Evolutionary conservation across 2,329 filamentous ascomycete species (phyloP).

Genomic region (Dryadomyces quercus-mongolicae): DNA sequence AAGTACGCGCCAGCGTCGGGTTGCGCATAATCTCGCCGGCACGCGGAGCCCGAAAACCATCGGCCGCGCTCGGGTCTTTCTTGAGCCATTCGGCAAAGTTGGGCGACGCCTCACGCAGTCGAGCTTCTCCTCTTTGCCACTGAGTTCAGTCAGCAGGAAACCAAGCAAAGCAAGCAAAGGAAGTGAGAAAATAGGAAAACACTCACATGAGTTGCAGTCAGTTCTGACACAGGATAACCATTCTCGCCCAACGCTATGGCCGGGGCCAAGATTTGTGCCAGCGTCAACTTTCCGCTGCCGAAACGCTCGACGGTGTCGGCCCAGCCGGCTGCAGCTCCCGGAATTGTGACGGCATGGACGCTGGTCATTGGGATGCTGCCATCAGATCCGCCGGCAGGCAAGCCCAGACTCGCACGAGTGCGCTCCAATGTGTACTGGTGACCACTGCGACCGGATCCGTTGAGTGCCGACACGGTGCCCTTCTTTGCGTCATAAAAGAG

Average conservation of each 20-base stretch:
- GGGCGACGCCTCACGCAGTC: constrained; percentile 62
- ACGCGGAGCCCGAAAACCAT: constrained; percentile 61
- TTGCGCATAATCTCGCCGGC: constrained; percentile 87
- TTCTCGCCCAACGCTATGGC: constrained; percentile 78
- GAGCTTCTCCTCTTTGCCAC: constrained; percentile 58
- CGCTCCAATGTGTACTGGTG: constrained; percentile 55
- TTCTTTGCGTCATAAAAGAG: constrained; percentile 75
- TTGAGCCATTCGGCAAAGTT: constrained; percentile 86
- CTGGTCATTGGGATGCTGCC: constrained; percentile 47
- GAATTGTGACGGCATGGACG: constrained; percentile 73
- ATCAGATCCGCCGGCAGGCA: constrained; percentile 39
- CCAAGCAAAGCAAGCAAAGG: too few species aligned
- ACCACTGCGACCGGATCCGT: constrained; percentile 82
- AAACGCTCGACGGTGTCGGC: constrained; percentile 79
- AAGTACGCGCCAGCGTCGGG: constrained; percentile 67
- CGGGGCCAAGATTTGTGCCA: constrained; percentile 69
- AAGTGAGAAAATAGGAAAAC: not conserved
- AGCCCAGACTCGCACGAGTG: constrained; percentile 55
- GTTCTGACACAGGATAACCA: constrained; percentile 80
- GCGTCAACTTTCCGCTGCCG: constrained; percentile 69
- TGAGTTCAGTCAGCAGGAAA: constrained; percentile 21
- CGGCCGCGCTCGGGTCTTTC: constrained; percentile 51
- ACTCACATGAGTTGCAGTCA: constrained; percentile 56
- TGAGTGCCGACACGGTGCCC: constrained; percentile 70
- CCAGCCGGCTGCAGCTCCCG: constrained; percentile 89